A percentile compares a stretch with the other conserved stretches of the same genome.
Evolutionary conservation across 2,329 filamentous ascomycete species (phyloP).

Genomic region (Fusarium sp.): DNA sequence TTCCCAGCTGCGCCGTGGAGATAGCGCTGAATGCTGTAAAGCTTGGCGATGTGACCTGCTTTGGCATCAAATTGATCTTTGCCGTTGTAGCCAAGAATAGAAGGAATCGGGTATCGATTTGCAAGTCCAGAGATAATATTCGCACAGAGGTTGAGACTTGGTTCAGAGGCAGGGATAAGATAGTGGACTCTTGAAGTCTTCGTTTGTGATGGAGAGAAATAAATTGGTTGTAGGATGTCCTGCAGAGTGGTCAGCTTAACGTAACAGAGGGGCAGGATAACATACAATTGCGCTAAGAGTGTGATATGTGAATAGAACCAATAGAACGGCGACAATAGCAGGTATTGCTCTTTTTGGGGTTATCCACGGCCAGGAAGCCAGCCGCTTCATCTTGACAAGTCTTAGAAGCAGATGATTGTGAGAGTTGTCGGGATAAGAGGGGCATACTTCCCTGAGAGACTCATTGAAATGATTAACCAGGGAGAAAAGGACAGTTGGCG

Average conservation of each 20-base stretch:
- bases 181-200: background rate
- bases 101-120: background rate
- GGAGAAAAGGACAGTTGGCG: no score
- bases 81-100: background rate
- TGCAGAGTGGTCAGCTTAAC: background rate
- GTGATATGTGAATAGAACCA: no score
- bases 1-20: background rate
- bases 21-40: background rate
- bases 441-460: no score
- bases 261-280: fast-evolving
- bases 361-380: no score
- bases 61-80: background rate
- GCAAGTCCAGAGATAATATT: background rate
- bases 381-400: no score
- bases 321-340: no score
- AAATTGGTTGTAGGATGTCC: background rate
- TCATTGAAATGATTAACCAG: no score
- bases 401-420: no score
- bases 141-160: background rate
- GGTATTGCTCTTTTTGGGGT: no score
- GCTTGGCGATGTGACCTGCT: background rate
- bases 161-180: background rate
- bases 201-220: no score
- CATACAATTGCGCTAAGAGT: background rate
- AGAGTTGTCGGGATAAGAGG: no score